Percentiles rank a stretch among this genome's conserved stretches.
Evolutionary conservation across 2,329 filamentous ascomycete species (phyloP).

Genomic region (Nannizziopsis arthrosporioides): DNA sequence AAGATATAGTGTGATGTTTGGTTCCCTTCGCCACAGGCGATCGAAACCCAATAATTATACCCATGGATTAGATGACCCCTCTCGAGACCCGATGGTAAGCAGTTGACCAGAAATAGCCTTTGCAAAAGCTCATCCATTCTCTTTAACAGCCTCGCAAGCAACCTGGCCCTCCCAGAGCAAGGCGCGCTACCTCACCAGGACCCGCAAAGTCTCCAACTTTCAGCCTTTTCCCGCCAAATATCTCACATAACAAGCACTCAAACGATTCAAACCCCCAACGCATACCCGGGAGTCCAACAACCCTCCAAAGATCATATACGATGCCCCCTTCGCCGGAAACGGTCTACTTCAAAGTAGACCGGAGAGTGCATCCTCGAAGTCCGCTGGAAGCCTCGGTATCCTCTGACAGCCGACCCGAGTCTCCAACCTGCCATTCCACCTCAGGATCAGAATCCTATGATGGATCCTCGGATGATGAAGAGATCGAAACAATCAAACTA

Average conservation of each 20-base stretch:
- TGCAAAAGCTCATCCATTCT: neutral
- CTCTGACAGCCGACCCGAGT: constrained; percentile 4
- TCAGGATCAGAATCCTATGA: constrained; percentile 5
- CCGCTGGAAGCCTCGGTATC: constrained; percentile 3
- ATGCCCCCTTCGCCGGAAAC: neutral
- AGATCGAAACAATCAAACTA: constrained; percentile 8
- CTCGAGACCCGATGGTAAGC: constrained; percentile 36
- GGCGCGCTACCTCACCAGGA: constrained; percentile 29
- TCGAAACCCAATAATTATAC: constrained; percentile 18
- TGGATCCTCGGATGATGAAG: constrained; percentile 4
- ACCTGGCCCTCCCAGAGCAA: constrained; percentile 19
- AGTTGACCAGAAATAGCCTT: too few species aligned
- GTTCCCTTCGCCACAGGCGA: constrained; percentile 50
- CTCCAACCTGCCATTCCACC: constrained; percentile 8
- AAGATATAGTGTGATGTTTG: constrained; percentile 90
- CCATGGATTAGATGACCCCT: constrained; percentile 33
- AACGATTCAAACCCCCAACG: constrained; percentile 18
- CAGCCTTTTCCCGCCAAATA: constrained; percentile 29
- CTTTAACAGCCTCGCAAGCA: constrained; percentile 6
- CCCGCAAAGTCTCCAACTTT: constrained; percentile 28
- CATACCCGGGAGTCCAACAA: constrained; percentile 21
- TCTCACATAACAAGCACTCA: constrained; percentile 21
- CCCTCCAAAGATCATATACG: constrained; percentile 20
- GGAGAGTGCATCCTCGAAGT: neutral
- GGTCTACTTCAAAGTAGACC: neutral